phyloP scores from a whole-genome alignment of 169 alveolate species.

The Eimeria maxima region DNA sequence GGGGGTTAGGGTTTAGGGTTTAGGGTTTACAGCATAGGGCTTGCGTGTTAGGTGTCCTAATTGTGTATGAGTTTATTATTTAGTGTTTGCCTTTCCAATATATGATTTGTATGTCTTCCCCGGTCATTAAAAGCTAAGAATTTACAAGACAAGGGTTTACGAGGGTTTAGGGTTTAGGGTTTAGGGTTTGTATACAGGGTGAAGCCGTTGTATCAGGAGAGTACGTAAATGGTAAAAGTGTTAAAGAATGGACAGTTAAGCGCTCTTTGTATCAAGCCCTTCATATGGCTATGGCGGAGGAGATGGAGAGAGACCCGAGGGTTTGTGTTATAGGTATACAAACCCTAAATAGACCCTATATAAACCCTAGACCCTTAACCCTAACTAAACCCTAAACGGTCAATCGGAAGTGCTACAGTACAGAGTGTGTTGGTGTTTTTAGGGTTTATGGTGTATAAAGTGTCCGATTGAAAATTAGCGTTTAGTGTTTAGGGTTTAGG shows the following conservation, averaged over 20 bases:
- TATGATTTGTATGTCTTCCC: too few relatives aligned
- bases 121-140: too few relatives aligned
- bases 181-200: background rate
- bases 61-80: too few relatives aligned
- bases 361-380: slow-evolving; percentile 44
- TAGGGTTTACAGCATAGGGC: too few relatives aligned
- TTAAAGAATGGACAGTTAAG: slow-evolving; percentile 85
- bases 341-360: too few relatives aligned
- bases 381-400: slow-evolving; percentile 15
- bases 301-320: slow-evolving; percentile 93
- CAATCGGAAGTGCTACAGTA: too few relatives aligned
- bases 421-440: too few relatives aligned
- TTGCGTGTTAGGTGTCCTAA: too few relatives aligned
- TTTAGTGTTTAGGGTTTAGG: background rate
- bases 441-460: too few relatives aligned
- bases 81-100: too few relatives aligned
- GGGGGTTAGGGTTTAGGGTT: slow-evolving; percentile 27
- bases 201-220: slow-evolving; percentile 82
- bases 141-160: slow-evolving; percentile 10
- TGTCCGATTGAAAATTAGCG: too few relatives aligned
- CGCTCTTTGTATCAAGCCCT: slow-evolving; percentile 95
- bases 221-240: slow-evolving; percentile 79
- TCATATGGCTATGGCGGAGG: slow-evolving; percentile 95
- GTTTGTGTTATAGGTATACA: slow-evolving; percentile 91
- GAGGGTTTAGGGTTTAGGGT: slow-evolving; percentile 41